A percentile compares a stretch with the other conserved stretches of the same genome.
Conservation (phyloP, 2,329 filamentous ascomycete genomes). For the Neurospora sp. region DNA sequence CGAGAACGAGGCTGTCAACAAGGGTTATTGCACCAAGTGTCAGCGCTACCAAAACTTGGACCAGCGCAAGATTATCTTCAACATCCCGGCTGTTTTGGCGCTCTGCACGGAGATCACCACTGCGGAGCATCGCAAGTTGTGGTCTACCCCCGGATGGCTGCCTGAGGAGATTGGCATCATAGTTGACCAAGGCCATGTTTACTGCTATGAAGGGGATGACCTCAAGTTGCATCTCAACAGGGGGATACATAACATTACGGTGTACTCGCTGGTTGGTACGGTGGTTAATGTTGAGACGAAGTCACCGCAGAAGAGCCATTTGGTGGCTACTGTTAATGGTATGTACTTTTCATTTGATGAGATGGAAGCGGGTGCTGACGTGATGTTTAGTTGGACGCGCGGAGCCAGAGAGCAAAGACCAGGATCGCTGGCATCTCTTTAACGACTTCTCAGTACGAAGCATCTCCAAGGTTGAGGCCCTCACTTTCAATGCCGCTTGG, state of each 20-base stretch:
- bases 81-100: constrained; percentile 75
- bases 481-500: constrained; percentile 85
- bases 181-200: constrained; percentile 82
- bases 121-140: constrained; percentile 67
- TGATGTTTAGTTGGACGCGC: constrained; percentile 25
- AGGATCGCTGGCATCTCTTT: constrained; percentile 86
- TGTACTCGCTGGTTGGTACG: constrained; percentile 86
- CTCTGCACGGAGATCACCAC: constrained; percentile 71
- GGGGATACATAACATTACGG: constrained; percentile 68
- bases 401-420: constrained; percentile 44
- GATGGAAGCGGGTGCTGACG: too few relatives aligned
- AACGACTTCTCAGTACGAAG: constrained; percentile 91
- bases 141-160: constrained; percentile 84
- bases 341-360: too few relatives aligned
- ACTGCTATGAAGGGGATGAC: constrained; percentile 90
- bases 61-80: constrained; percentile 75
- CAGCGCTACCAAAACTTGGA: constrained; percentile 82
- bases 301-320: constrained; percentile 76
- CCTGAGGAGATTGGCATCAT: constrained; percentile 92
- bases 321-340: constrained; percentile 78
- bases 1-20: constrained; percentile 76
- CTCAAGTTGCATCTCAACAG: constrained; percentile 70
- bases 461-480: constrained; percentile 70
- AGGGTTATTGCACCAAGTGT: constrained; percentile 90
- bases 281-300: constrained; percentile 84